Conservation (phyloP, 805 yeast species). For the Gaillardinia entomophila region DNA sequence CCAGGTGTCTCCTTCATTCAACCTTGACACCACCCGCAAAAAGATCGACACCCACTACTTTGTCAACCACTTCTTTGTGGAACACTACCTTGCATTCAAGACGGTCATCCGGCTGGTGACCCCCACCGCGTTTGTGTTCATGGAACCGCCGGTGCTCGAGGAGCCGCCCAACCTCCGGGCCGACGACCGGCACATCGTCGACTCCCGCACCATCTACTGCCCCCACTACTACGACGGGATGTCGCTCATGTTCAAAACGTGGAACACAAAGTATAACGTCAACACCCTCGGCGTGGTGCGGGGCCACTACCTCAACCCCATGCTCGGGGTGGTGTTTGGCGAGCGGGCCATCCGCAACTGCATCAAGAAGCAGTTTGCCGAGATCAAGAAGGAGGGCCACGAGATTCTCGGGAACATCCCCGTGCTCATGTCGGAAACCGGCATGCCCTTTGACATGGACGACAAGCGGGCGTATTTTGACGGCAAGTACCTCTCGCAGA, state of each 20-base stretch:
- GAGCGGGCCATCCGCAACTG: conserved; percentile 72
- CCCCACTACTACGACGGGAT: conserved; percentile 95
- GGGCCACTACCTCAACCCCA: conserved; percentile 67
- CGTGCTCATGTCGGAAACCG: conserved; percentile 85
- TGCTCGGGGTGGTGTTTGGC: conserved; percentile 74
- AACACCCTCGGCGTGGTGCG: conserved; percentile 87
- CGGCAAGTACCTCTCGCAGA: conserved; percentile 70
- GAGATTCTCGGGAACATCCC: conserved; percentile 67
- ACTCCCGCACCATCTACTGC: conserved; percentile 62
- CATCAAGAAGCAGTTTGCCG: conserved; percentile 60
- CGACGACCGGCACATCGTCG: conserved; percentile 44
- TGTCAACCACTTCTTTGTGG: conserved; percentile 58
- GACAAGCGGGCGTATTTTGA: conserved; percentile 59
- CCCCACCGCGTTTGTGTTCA: conserved; percentile 48
- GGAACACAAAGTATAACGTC: conserved; percentile 80
- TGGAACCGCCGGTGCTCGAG: conserved; percentile 81
- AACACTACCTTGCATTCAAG: conserved; percentile 51
- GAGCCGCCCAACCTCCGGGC: conserved; percentile 63
- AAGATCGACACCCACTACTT: conserved; percentile 48
- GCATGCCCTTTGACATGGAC: conserved; percentile 97
- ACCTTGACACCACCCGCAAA: conserved; percentile 6
- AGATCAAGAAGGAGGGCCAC: conserved; percentile 59
- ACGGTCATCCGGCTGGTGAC: conserved; percentile 38
- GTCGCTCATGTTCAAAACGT: conserved; percentile 84
- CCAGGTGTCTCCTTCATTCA: conserved; percentile 12